These are phyloP conservation scores for Plasmodium sp. DNA, from an alignment of 169 alveolate genomes.

Conservation along the genomic window DNA sequence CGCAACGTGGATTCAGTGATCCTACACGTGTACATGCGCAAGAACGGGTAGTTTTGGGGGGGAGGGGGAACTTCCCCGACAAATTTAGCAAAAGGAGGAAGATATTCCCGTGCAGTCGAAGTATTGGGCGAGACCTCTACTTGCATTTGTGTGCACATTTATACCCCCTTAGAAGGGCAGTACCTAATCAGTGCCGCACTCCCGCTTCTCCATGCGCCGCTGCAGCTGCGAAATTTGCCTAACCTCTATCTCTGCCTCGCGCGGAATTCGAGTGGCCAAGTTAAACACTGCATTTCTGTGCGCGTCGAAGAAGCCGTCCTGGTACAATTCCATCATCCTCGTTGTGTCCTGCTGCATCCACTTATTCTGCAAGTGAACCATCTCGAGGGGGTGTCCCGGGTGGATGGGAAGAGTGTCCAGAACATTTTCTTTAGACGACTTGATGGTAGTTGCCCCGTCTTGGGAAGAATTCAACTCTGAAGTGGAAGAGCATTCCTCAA, in stretches of 20 bases:
- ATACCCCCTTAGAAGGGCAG: background rate
- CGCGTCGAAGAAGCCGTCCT: conserved; percentile 76
- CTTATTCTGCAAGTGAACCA: conserved; percentile 78
- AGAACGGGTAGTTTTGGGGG: background rate
- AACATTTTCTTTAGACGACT: conserved; percentile 39
- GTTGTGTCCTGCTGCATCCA: conserved; percentile 79
- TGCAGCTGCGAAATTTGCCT: conserved; percentile 20
- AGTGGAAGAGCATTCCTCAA: conserved; percentile 10
- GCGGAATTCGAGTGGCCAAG: conserved; percentile 70
- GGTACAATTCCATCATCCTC: conserved; percentile 76
- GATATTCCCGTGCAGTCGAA: background rate
- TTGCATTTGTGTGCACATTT: background rate
- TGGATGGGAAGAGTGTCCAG: conserved; percentile 79
- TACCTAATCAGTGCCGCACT: background rate
- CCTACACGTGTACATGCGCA: background rate
- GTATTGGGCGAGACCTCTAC: background rate
- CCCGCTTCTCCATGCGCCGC: background rate
- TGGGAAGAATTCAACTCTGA: conserved; percentile 48
- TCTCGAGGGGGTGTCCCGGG: conserved; percentile 81
- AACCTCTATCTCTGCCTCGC: conserved; percentile 54
- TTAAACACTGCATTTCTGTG: conserved; percentile 80
- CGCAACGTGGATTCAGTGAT: background rate
- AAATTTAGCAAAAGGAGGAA: background rate
- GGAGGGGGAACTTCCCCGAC: background rate
- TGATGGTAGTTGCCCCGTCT: conserved; percentile 29